Base-by-base conservation (phyloP, 2,329 filamentous ascomycete species). In the Chrysosporium queenslandicum region DNA sequence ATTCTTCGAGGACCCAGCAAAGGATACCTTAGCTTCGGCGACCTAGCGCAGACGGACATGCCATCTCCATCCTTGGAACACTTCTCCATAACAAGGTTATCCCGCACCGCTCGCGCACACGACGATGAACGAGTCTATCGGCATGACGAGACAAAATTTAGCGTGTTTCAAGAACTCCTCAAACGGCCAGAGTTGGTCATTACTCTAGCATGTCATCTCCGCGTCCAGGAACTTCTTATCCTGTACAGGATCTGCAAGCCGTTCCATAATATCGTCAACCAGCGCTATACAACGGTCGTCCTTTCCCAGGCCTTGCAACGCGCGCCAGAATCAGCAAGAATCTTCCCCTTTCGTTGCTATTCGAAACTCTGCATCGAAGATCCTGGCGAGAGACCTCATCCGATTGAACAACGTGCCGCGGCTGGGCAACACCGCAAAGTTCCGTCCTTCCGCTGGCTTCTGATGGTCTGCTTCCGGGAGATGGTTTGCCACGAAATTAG, bases 371-470 rank as follows among this genome's bases (percentile, higher is more conserved):
- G 79, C 62, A 76, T 83, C 53, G 72, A 63, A 1, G 84, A 88
- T 61, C 84, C 85, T 0, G 68, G 69, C 0, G 69, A 74, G 5
- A 58, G 57, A 37, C 55, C 60, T 53, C 58, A 61, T 20, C 72
- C 68, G 3, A 70, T 71, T 59, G 70, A 71, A 54, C 62, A 59
- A 30, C 55, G 59, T 53, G 62, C 54, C 55, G 63, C 58, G 46
- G 51, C 53, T 50, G 59, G 64, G 3, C 55, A 70, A 27, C 63
- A 73, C 25, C 80, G 75, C 43, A 66, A 67, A 20, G 75, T 86
- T 1, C 85, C 86, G 0, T 76, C 78, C 6, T 70, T 91, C 45
- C 71, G 72, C 41, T 92, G 85, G 77, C 72, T 87, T 5, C 74
- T 78, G 53, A 82, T 91, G 77, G 73, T 87, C 0, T 65, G 79